phyloP scores from a whole-genome alignment of 2,329 filamentous ascomycete genomes.

The Diaporthe australafricana region DNA sequence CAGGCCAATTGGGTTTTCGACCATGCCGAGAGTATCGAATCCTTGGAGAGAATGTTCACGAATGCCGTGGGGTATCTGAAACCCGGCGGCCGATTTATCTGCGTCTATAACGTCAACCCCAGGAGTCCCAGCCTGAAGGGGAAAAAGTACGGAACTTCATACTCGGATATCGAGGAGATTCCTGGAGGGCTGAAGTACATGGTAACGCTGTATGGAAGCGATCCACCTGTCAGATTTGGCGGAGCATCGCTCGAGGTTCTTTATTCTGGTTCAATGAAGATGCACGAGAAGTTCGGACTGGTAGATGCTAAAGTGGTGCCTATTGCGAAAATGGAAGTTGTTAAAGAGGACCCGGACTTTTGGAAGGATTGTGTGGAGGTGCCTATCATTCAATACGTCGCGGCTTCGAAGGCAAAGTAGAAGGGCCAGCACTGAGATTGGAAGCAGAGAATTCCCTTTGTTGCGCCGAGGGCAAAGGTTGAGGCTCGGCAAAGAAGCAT shows the following conservation, averaged over 20 bases:
- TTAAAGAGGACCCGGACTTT: neutral
- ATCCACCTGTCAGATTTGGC: slow-evolving; percentile 32
- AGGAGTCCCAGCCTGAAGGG: neutral
- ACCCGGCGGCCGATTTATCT: slow-evolving; percentile 38
- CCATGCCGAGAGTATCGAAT: slow-evolving; percentile 29
- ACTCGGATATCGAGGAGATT: neutral
- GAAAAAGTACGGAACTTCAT: neutral
- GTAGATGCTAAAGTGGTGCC: slow-evolving; percentile 23
- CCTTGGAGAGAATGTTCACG: slow-evolving; percentile 38
- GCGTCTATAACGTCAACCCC: slow-evolving; percentile 35
- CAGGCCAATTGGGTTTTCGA: slow-evolving; percentile 40
- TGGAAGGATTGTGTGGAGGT: slow-evolving; percentile 18
- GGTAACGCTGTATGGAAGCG: slow-evolving; percentile 1
- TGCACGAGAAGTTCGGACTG: slow-evolving; percentile 33
- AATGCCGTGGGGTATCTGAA: slow-evolving; percentile 35
- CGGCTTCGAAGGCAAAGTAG: slow-evolving; percentile 7
- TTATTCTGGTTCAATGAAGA: slow-evolving; percentile 25
- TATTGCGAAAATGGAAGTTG: neutral
- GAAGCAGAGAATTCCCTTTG: too few relatives aligned
- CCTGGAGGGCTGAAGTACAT: slow-evolving; percentile 30
- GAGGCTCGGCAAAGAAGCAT: neutral
- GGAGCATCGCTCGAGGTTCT: slow-evolving; percentile 31
- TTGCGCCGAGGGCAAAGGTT: neutral
- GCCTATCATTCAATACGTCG: slow-evolving; percentile 1
- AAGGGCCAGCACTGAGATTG: too few relatives aligned